phyloP scores from a whole-genome alignment of 257 asterid species.

The Cynanchum wilfordii region DNA sequence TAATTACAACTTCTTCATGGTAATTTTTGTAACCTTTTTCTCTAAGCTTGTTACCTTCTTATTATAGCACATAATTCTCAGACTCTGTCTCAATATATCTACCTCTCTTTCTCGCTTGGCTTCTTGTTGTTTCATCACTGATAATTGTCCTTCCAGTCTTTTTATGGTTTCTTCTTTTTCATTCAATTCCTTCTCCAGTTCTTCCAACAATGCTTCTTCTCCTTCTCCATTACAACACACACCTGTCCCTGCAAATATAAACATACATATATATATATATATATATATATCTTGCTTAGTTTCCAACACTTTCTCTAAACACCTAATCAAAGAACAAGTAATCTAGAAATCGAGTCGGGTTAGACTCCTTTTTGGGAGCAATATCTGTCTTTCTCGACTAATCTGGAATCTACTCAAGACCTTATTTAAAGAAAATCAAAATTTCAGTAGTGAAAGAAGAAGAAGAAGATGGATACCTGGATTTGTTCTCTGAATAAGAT shows the following conservation, averaged over 20 bases:
- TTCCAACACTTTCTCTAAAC: background rate
- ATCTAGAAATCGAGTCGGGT: too few relatives aligned
- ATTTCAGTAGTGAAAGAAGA: background rate
- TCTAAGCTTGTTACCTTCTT: slow-evolving; percentile 22
- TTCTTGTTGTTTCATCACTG: slow-evolving; percentile 50
- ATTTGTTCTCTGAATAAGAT: slow-evolving; percentile 61
- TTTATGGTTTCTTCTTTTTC: slow-evolving; percentile 54
- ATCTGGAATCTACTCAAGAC: too few relatives aligned
- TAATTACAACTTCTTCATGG: background rate
- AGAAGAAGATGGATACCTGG: slow-evolving; percentile 31
- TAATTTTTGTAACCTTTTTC: background rate
- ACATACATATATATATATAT: too few relatives aligned
- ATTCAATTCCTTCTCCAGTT: slow-evolving; percentile 42
- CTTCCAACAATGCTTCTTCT: slow-evolving; percentile 38
- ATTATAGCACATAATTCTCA: slow-evolving; percentile 62
- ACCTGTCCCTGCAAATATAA: slow-evolving; percentile 36
- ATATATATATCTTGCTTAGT: background rate
- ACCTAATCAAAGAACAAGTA: too few relatives aligned
- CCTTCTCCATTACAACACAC: slow-evolving; percentile 41
- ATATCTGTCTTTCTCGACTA: too few relatives aligned
- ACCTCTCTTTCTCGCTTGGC: slow-evolving; percentile 60
- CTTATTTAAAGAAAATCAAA: too few relatives aligned
- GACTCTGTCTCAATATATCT: slow-evolving; percentile 69
- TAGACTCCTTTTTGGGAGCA: too few relatives aligned
- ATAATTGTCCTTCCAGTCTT: slow-evolving; percentile 43